A percentile compares a stretch with the other conserved stretches of the same genome.
phyloP scores from a whole-genome alignment of 345 rosid genomes.

The Salix koriyanagi region DNA sequence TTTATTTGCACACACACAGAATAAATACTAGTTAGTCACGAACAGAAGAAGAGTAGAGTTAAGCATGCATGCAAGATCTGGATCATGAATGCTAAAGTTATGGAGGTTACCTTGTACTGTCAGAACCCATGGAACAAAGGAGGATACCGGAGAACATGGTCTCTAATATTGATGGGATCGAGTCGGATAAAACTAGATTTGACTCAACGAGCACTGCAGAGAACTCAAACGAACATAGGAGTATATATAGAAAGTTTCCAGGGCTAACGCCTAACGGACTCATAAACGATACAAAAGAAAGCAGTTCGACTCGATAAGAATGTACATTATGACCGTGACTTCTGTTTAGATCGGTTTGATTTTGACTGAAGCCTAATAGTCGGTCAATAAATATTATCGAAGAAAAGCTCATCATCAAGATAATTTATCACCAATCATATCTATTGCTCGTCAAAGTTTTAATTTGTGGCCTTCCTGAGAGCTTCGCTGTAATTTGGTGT shows the following conservation, averaged over 20 bases:
- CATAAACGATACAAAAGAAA: slow-evolving; percentile 9
- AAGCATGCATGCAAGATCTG: not conserved
- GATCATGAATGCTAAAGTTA: not conserved
- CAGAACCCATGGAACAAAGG: slow-evolving; percentile 48
- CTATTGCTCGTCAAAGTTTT: not conserved
- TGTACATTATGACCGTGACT: not conserved
- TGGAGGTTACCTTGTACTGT: slow-evolving; percentile 37
- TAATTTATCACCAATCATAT: not conserved
- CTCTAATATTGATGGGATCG: not conserved
- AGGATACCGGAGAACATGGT: slow-evolving; percentile 52
- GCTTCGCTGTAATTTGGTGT: slow-evolving; percentile 27
- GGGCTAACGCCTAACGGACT: not conserved
- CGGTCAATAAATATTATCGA: not conserved
- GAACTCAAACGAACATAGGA: not conserved
- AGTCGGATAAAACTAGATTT: not conserved
- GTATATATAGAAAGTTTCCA: not conserved
- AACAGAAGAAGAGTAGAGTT: not conserved
- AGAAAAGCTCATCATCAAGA: not conserved
- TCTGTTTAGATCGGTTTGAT: not conserved
- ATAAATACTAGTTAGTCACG: too few relatives aligned
- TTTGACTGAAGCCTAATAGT: not conserved
- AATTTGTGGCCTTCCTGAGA: not conserved
- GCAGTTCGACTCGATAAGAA: slow-evolving; percentile 12
- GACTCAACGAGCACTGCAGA: too few relatives aligned
- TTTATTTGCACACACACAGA: too few relatives aligned